Base-by-base conservation (phyloP, 2,329 filamentous ascomycete genomes). In the Chaetomium sp. region DNA sequence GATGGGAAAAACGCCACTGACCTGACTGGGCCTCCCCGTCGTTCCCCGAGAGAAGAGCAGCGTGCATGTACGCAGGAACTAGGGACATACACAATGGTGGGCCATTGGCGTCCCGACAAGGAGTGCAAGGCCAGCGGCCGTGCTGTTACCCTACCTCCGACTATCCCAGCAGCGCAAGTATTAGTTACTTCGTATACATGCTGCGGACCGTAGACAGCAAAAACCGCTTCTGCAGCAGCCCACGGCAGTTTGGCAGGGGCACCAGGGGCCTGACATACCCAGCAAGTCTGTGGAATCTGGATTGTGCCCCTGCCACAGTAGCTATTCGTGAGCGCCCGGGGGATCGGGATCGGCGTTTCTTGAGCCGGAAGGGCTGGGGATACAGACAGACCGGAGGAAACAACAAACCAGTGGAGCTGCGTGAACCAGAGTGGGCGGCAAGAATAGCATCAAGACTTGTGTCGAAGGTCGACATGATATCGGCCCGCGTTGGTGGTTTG, bases 241-340 rank as follows among this genome's bases (percentile, higher is more conserved):
- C 33, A 45, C 47, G 49, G 49, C 58, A 60, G 29, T 47, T 54
- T 51, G 49, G 33, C 31, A 60, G 47, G 58, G 38, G 38, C 38
- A 42, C 38, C 16, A 7, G n/a, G 38, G 23, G 31, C 31, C 33
- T 29, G 29, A n/a, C 27, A n/a, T 50, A 33, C 59, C 50, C 33
- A 64, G 61, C 61, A 50, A 62, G 27, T 8, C 16, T 21, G 33
- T 16, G 45, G 49, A 64, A 62, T 61, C 62, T 54, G 47, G 61
- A 29, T 50, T 62, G 57, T 64, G 35, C 35, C 38, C 38, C 38
- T n/a, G 38, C 38, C 38, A 42, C 5, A 42, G 38, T 42, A n/a
- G 58, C 55, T 51, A 23, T 29, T 57, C 42, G 31, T 33, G 33
- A 50, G 38, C 38, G 7, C 56, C 50, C 38, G 45, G 53, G 53